Conservation (phyloP, 2,329 filamentous ascomycete genomes). For the Calonectria pseudoturangicola region DNA sequence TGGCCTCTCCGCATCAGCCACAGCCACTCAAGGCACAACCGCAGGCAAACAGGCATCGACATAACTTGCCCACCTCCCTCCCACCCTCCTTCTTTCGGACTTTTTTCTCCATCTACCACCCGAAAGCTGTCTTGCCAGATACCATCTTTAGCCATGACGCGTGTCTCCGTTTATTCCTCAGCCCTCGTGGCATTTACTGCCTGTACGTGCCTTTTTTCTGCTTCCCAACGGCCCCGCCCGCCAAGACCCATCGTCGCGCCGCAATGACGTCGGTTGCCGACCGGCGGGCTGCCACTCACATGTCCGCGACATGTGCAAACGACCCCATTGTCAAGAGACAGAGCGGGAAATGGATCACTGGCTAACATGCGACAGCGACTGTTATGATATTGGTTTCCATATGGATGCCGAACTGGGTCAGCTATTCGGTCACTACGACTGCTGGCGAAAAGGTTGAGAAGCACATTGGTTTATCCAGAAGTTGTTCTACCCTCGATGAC, state of each 20-base stretch:
- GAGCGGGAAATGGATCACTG: conserved; percentile 18
- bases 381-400: conserved; percentile 83
- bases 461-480: conserved; percentile 86
- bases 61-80: conserved; percentile 44
- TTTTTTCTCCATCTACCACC: conserved; percentile 14
- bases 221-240: conserved; percentile 33
- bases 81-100: conserved; percentile 20
- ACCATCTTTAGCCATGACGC: conserved; percentile 61
- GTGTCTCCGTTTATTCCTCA: conserved; percentile 64
- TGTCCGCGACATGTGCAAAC: not conserved
- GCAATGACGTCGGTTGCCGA: conserved; percentile 53
- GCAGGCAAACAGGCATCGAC: conserved; percentile 49
- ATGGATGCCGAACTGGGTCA: conserved; percentile 82
- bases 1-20: conserved; percentile 46
- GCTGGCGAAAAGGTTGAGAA: conserved; percentile 70
- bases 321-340: not conserved
- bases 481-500: conserved; percentile 82
- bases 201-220: conserved; percentile 59
- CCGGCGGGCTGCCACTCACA: not conserved
- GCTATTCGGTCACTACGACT: conserved; percentile 73
- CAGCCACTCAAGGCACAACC: conserved; percentile 43
- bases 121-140: conserved; percentile 21
- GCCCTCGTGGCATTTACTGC: conserved; percentile 65
- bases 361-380: conserved; percentile 73
- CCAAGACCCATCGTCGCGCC: conserved; percentile 31